Conservation (phyloP, 208 protist species). For the Leishmania lainsoni region DNA sequence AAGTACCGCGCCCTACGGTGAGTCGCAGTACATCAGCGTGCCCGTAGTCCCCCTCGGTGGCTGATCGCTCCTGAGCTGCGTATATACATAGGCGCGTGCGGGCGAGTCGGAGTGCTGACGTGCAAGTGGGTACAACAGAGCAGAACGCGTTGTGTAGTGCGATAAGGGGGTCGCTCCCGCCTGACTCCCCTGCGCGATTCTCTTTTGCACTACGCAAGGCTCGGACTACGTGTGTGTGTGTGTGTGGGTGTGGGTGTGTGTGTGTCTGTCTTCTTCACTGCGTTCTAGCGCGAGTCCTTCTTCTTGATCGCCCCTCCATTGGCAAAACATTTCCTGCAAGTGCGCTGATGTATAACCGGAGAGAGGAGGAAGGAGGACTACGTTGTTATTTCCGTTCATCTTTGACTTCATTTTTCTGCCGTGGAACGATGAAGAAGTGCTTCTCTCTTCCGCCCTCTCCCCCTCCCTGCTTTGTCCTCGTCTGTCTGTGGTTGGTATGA, state of each 20-base stretch:
- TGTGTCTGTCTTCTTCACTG: background rate
- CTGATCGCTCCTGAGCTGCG: background rate
- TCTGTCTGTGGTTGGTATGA: too few species aligned
- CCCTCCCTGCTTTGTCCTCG: too few species aligned
- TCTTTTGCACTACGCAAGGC: background rate
- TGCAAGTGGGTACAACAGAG: background rate
- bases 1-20: background rate
- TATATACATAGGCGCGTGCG: background rate
- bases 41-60: background rate
- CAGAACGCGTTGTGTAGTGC: background rate
- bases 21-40: slow-evolving; percentile 10
- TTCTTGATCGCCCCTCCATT: background rate
- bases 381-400: too few species aligned
- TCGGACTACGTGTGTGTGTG: background rate
- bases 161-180: background rate
- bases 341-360: background rate
- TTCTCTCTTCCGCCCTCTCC: too few species aligned
- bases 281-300: background rate
- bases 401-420: too few species aligned
- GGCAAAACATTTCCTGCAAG: background rate
- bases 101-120: background rate
- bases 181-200: background rate
- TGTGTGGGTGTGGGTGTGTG: too few species aligned
- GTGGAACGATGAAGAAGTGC: too few species aligned
- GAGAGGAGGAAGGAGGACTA: background rate